Conservation (phyloP, 2,329 filamentous ascomycete genomes). For the Ophiostoma perfectum region DNA sequence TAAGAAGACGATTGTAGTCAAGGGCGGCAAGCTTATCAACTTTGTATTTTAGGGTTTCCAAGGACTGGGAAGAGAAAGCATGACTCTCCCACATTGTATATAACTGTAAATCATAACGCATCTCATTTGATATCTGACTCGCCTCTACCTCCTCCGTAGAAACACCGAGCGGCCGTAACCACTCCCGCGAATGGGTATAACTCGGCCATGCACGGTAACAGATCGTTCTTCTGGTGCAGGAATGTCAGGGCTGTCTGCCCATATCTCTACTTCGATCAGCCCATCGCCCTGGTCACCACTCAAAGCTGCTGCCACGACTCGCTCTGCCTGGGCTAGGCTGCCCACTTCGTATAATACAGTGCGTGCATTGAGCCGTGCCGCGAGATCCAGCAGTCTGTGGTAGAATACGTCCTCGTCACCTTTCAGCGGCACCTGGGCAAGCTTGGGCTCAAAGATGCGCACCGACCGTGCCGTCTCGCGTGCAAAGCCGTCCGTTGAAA, state of each 20-base stretch:
- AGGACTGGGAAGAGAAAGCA: background rate
- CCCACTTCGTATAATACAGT: slow-evolving; percentile 66
- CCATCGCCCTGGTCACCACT: slow-evolving; percentile 24
- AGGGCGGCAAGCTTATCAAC: slow-evolving; percentile 65
- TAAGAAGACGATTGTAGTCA: slow-evolving; percentile 62
- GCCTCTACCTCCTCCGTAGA: slow-evolving; percentile 24
- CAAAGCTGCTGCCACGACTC: slow-evolving; percentile 50
- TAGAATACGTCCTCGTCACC: slow-evolving; percentile 57
- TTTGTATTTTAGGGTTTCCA: slow-evolving; percentile 51
- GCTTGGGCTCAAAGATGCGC: slow-evolving; percentile 70
- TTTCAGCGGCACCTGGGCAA: slow-evolving; percentile 62
- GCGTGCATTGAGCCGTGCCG: slow-evolving; percentile 44
- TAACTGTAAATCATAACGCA: background rate
- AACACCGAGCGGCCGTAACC: slow-evolving; percentile 47
- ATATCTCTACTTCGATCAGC: slow-evolving; percentile 54
- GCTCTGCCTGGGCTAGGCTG: slow-evolving; percentile 59
- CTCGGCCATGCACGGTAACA: slow-evolving; percentile 28
- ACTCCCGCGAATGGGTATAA: slow-evolving; percentile 41
- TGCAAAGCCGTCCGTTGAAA: slow-evolving; percentile 61
- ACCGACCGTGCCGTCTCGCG: slow-evolving; percentile 66
- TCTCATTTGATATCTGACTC: background rate
- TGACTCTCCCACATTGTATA: background rate
- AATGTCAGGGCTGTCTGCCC: slow-evolving; percentile 61
- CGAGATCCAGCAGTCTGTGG: slow-evolving; percentile 54
- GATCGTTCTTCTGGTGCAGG: slow-evolving; percentile 27